Evolutionary conservation across 2,329 filamentous ascomycete genomes (phyloP).

Genomic region (Diplodia corticola): DNA sequence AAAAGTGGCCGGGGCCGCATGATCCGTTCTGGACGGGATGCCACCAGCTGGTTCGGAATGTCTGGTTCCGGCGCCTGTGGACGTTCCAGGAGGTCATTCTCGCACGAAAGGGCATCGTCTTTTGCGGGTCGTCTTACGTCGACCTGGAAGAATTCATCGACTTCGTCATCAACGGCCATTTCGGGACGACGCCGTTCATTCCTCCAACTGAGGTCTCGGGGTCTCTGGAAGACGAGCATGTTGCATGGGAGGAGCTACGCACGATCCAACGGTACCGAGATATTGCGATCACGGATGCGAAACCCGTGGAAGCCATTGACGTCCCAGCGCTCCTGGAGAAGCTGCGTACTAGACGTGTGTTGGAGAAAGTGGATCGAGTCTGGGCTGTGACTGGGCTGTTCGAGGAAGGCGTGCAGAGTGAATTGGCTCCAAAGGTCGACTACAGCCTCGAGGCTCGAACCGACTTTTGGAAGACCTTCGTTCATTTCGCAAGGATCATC

Average conservation of each 20-base stretch:
- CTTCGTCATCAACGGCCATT: neutral
- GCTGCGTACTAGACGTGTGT: neutral
- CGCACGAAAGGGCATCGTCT: neutral
- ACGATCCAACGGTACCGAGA: rapidly evolving
- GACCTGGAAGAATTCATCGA: neutral
- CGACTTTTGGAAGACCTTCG: neutral
- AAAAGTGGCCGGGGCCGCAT: neutral
- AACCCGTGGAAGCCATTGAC: rapidly evolving
- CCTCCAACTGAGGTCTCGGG: too few species aligned
- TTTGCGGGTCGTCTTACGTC: neutral
- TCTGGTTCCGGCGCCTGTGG: neutral
- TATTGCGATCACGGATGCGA: too few species aligned
- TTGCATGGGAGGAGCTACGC: rapidly evolving
- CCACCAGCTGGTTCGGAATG: neutral
- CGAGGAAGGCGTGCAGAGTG: neutral
- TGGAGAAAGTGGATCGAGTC: neutral
- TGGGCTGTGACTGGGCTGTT: neutral
- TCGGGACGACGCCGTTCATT: neutral
- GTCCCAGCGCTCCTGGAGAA: rapidly evolving
- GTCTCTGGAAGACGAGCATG: rapidly evolving
- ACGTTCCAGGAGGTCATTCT: neutral
- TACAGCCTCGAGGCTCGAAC: neutral
- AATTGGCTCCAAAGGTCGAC: neutral
- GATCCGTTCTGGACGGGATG: neutral
- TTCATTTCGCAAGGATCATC: neutral